Percentiles rank a stretch among this genome's conserved stretches.
Evolutionary conservation across 768 basidiomycete genomes (phyloP).

Genomic region (Boletus tylopilopsis): DNA sequence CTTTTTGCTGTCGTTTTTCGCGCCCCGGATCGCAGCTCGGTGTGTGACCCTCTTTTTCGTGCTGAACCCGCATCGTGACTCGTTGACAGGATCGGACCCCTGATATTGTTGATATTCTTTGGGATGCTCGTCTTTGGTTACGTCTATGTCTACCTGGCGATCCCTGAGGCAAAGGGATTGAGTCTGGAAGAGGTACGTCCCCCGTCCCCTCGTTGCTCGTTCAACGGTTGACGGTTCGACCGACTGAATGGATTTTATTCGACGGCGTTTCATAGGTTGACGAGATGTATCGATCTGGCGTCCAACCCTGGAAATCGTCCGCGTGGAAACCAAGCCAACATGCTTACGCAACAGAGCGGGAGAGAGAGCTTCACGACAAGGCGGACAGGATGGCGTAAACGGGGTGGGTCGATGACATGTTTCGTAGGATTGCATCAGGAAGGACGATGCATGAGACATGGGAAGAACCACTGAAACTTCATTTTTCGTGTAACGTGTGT

Average conservation of each 20-base stretch:
- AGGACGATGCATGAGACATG: too few species aligned
- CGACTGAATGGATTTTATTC: too few species aligned
- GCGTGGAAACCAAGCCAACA: slow-evolving; percentile 49
- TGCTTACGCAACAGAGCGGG: background rate
- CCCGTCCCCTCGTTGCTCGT: background rate
- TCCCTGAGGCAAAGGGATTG: slow-evolving; percentile 79
- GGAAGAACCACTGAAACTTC: too few species aligned
- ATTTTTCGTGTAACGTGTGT: too few species aligned
- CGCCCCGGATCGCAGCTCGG: slow-evolving; percentile 60
- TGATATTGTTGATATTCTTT: slow-evolving; percentile 77
- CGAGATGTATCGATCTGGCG: slow-evolving; percentile 62
- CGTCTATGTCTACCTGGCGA: slow-evolving; percentile 71
- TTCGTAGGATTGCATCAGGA: too few species aligned
- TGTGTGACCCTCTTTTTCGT: slow-evolving; percentile 20
- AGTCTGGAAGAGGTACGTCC: slow-evolving; percentile 59
- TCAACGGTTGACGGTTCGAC: too few species aligned
- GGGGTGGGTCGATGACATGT: background rate
- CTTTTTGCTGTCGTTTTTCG: slow-evolving; percentile 69
- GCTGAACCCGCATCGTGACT: background rate
- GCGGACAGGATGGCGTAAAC: background rate
- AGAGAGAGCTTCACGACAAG: background rate
- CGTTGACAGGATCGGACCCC: slow-evolving; percentile 54
- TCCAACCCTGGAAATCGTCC: slow-evolving; percentile 62
- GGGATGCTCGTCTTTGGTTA: slow-evolving; percentile 70
- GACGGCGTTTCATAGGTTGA: slow-evolving; percentile 47